Base-by-base conservation (phyloP, 2,329 filamentous ascomycete genomes). In the Botrytis medusae region DNA sequence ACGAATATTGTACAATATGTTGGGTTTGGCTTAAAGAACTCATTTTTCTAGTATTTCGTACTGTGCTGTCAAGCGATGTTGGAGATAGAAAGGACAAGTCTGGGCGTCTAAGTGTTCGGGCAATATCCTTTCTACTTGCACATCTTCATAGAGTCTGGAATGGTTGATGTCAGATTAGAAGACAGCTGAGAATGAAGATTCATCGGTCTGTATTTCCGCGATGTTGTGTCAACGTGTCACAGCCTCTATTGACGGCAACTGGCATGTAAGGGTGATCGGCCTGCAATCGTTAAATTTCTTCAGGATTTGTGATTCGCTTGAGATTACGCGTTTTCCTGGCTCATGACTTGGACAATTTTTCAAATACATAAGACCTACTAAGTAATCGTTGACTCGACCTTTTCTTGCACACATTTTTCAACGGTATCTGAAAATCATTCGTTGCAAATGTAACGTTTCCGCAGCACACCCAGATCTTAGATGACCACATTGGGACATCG, bases 201-300 rank as follows among this genome's bases (percentile, higher is more conserved):
- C 25, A 22, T 29, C 65, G 9, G 48, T 68, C 48, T 42, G 54
- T n/a, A 20, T 32, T 68, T 63, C 32, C 25, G 32, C 12, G 10
- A 62, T 46, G 29, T 68, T 32, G 71, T 72, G 71, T 40, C 42
- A 40, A 54, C 37, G 71, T 72, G 16, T 16, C 71, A 72, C 71
- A 60, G 20, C 40, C 40, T 68, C 62, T 72, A 72, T 69, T 42
- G 71, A 72, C 71, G 71, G 71, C 63, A 59, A 51, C 5, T 46
- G 25, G 62, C 71, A 72, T 72, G 14, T 20, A 10, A 57, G 22
- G 51, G 48, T 67, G 37, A 60, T 48, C 59, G 22, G 40, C 29
- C 44, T 63, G 59, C 25, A 51, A 44, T 63, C 10, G 34, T 18
- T 54, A 18, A 20, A 42, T 40, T 42, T n/a, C 7, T 70, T 70